Evolutionary conservation across 2,329 filamentous ascomycete species (phyloP), one percentile per base, ranked within the genome.

Genomic region (Fonsecaea multimorphosa): DNA sequence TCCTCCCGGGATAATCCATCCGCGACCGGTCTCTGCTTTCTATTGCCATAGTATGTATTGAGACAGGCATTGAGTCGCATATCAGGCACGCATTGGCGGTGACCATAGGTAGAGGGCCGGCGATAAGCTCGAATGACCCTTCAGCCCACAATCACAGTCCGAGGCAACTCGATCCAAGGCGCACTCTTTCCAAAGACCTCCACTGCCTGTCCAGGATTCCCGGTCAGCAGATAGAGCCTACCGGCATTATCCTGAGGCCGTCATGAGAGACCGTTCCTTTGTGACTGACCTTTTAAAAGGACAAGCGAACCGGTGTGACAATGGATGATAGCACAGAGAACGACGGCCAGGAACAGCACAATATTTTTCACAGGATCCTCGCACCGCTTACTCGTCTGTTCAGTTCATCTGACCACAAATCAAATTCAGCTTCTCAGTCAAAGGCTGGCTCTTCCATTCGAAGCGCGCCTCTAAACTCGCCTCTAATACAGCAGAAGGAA

Each of bases 261-360:
- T 27, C 51, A 55, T 61, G 36, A 29, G 38, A 55, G 16, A 6
- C 51, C 34, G 59, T 32, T 5, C 11, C 51, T 55, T 61, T 61
- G 59, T 55, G 36, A 24, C 34, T 24, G 32, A 6, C 52, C 11
- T 44, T 31, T 34, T n/a, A n/a, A 61, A 61, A 34, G 51, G 24
- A 46, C n/a, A 29, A 22, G 19, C 14, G 53, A 22, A 53, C 46
- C 27, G 6, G 14, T 32, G 38, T 56, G 54, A 53, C 8, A 63
- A 63, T 61, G 64, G 64, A 40, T 66, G 64, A 66, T n/a, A 19
- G 36, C 24, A 29, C 14, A 22, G 49, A 55, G 34, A 24, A 36
- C 27, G 22, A 11, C 29, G 22, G 36, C 27, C 31, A 53, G n/a
- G 19, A 16, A 49, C 52, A 51, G 16, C 24, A 34, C n/a, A 58